Base-by-base conservation (phyloP, 108 stramenopile genomes). In the Fragilaria radians region DNA sequence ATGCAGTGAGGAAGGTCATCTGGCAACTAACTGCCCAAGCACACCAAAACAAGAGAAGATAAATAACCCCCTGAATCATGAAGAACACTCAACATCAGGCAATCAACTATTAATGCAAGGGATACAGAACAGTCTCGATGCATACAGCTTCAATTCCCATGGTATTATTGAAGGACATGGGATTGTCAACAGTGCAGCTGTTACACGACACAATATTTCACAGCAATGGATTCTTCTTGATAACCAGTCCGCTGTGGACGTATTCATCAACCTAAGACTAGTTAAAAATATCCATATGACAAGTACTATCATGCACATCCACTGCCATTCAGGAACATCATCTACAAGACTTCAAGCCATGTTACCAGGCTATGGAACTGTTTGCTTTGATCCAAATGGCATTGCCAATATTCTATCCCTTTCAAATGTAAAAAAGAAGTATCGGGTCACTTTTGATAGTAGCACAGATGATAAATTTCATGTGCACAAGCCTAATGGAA, bases 331-430 rank as follows among this genome's bases (percentile, higher is more conserved):
- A 45, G 72, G 77, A 14, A 56, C 11, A 1, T 26, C 48, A 17
- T 52, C 21, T 0, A 57, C 66, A 28, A 60, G 33, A 32, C 22
- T 53, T 32, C 59, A 52, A 31, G 77, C 50, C 1, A 29, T 46
- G 1, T 29, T 79, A 1, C 53, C 65, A 28, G 72, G 77, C 21
- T 54, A 53, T 14, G 59, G 58, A 33, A 1, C 23, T 11, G 72
- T 80, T 17, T 80, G 79, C 74, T 62, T 48, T 26, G 46, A 80
- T 59, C 66, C 57, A 11, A 48, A 61, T 0, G 64, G 69, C 25
- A 66, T 74, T 46, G 73, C 71, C 1, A 71, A 80, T 59, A 72
- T 80, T 22, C 46, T 80, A 4, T 72, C 71, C 46, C 48, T 75
- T 23, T 0, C 32, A 18, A 34, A 28, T 32, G 54, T 73, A 0